Evolutionary conservation across 176 grass and related monocot species (phyloP), one percentile per base, ranked within the genome.

Genomic region (Saccharum spontaneum): DNA sequence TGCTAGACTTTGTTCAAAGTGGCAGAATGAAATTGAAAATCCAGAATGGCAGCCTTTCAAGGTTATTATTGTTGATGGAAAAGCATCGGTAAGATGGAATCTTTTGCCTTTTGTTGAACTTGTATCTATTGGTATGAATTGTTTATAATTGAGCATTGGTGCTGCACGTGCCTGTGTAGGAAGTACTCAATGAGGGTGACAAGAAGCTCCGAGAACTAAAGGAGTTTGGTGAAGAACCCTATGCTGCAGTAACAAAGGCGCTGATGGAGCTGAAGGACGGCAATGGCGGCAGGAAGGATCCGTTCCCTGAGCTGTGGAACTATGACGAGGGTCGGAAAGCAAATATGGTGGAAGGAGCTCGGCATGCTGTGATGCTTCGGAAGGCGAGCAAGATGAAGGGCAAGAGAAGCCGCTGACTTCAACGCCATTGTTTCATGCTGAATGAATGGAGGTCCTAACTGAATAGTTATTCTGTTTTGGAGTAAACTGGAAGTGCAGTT

Each of bases 21-120:
- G 95, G 95, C 87, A 95, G 75, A 83, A 89, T 71, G 91, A 98
- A 86, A 79, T 98, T 22, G 79, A 70, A 40, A 88, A 91, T 40
- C 83, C 85, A 49, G 71, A 73, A 33, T 98, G 93, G 95, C 67
- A 81, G 43, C 92, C 95, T 76, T 98, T 93, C 45, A 88, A 71
- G 79, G 50, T 52, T 36, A 69, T 80, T 72, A 43, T 62, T 36
- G 36, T 79, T 26, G 76, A 89, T 23, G 89, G 90, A 65, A 88
- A 92, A 82, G 33, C 14, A 14, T 26, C 49, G 90, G 87, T 87
- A 85, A 48, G 71, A 33, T 66, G 2, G 24, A 90, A 87, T 62
- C 11, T 52, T 48, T 48, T 76, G 7, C 68, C 50, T 70, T 0
- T 79, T 61, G 2, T 63, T 63, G 4, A 10, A 20, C 80, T 12